A percentile compares a stretch with the other conserved stretches of the same genome.
These are phyloP conservation scores for Fraxinus greggii DNA, from an alignment of 305 asterid species.

Conservation along the genomic window DNA sequence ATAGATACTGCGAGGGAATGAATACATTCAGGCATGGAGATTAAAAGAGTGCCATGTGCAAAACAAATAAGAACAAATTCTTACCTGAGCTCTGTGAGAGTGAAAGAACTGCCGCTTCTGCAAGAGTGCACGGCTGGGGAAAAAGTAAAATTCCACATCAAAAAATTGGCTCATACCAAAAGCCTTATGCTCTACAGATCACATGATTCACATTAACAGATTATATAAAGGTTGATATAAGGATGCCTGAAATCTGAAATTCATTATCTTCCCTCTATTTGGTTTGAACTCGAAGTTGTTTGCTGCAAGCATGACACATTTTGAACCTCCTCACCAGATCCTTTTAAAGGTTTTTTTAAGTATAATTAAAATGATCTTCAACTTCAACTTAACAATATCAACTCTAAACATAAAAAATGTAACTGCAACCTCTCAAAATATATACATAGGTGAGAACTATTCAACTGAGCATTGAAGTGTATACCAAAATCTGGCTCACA, in stretches of 20 bases:
- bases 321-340: background rate
- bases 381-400: background rate
- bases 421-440: background rate
- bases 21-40: slow-evolving; percentile 11
- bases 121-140: slow-evolving; percentile 75
- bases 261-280: slow-evolving; percentile 14
- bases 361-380: background rate
- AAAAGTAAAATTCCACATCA: slow-evolving; percentile 15
- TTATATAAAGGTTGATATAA: slow-evolving; percentile 3
- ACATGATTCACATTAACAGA: slow-evolving; percentile 14
- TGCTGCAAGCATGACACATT: background rate
- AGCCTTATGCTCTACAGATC: slow-evolving; percentile 1
- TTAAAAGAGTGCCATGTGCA: background rate
- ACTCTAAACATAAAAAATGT: background rate
- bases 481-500: background rate
- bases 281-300: slow-evolving; percentile 13
- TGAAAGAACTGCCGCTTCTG: slow-evolving; percentile 97
- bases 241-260: slow-evolving; percentile 8
- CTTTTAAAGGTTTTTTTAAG: background rate
- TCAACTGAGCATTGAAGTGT: background rate
- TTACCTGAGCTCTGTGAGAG: slow-evolving; percentile 99
- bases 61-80: slow-evolving; percentile 19
- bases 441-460: background rate
- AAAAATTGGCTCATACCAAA: slow-evolving; percentile 13
- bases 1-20: slow-evolving; percentile 5